Evolutionary conservation across 2,329 filamentous ascomycete species (phyloP), one percentile per base, ranked within the genome.

Genomic region (Simplicillium aogashimaense): DNA sequence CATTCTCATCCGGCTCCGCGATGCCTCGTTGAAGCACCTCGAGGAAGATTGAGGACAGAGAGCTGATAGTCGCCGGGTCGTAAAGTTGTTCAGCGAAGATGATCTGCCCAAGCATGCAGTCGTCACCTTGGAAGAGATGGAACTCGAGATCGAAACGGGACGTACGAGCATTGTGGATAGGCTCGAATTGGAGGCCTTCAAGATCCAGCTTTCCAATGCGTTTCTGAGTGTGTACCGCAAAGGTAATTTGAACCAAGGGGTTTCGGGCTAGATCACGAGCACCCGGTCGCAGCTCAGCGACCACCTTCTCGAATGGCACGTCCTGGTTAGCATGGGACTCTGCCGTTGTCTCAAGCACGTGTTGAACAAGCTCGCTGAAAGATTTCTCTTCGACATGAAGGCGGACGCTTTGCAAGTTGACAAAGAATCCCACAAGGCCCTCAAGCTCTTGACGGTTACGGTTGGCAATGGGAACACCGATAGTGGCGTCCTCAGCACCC

Each of bases 251-350:
- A 3, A 47, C 46, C 1, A 52, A 7, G 1, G 48, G 44, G 10
- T 52, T 37, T 1, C 43, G 41, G 0, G 49, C 47, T 2, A 47
- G 18, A 13, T 39, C 40, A 17, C 35, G 2, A n/a, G n/a, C n/a
- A n/a, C 36, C 33, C 5, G 17, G 35, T 9, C 44, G 25, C 1
- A 53, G 30, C 14, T 29, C 36, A 1, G 47, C 42, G 7, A 50
- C 49, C 10, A 53, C 45, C 1, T 32, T 30, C 29, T 53, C 50
- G 17, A 52, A 54, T 2, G 53, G 47, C 4, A 51, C 45, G 12
- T 51, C 47, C 25, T 54, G 52, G 9, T 52, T 53, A 6, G 39
- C 44, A 12, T 50, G 47, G 0, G 49, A 38, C 0, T 38, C 41
- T 6, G 33, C 30, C 2, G 39, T 38, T 0, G 45, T 49, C 3